A percentile compares a stretch with the other conserved stretches of the same genome.
phyloP scores from a whole-genome alignment of 257 asterid genomes.

The Nicotiana knightiana region DNA sequence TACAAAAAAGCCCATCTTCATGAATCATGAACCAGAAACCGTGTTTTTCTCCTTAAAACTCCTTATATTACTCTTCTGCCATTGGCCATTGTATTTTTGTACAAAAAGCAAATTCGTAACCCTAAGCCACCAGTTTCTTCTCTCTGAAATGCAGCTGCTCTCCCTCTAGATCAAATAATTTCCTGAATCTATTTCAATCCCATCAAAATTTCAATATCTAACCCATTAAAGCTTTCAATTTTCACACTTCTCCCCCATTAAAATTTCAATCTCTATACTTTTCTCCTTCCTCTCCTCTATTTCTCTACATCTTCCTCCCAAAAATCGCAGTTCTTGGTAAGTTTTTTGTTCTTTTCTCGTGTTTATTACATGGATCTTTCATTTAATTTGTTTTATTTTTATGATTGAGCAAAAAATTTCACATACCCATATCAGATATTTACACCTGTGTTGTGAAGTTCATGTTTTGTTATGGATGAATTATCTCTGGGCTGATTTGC shows the following conservation, averaged over 20 bases:
- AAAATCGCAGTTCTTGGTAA: not conserved
- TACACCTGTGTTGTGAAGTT: not conserved
- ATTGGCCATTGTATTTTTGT: not conserved
- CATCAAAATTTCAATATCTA: not conserved
- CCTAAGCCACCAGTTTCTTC: not conserved
- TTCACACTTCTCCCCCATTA: not conserved
- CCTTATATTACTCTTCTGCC: not conserved
- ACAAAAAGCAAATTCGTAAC: not conserved
- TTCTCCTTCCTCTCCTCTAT: not conserved
- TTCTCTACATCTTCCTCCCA: not conserved
- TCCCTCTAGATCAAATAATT: not conserved
- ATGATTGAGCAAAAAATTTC: not conserved
- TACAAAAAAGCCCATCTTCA: not conserved
- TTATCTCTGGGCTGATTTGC: not conserved
- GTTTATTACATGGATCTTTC: not conserved
- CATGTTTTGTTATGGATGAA: not conserved
- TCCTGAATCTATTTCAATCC: not conserved
- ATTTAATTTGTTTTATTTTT: not conserved
- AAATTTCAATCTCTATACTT: not conserved
- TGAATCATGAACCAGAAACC: not conserved
- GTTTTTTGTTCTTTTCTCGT: not conserved
- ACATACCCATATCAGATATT: not conserved
- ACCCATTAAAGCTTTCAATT: not conserved
- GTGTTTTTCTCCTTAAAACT: not conserved
- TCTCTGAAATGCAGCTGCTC: not conserved